phyloP scores from a whole-genome alignment of 2,329 filamentous ascomycete genomes.

The Camillea tinctor region DNA sequence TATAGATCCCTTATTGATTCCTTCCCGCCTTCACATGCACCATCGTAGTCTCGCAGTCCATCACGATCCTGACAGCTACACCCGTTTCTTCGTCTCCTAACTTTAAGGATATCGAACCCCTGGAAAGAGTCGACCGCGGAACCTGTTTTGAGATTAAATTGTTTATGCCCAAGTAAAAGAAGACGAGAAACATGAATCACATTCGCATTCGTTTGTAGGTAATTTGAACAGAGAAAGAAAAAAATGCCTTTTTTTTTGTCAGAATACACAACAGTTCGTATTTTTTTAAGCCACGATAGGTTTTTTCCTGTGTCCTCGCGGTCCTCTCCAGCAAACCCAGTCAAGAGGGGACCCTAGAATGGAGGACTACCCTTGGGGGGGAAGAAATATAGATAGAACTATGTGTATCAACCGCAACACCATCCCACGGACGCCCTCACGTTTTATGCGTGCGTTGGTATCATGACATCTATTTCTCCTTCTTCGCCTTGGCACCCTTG shows the following conservation, averaged over 20 bases:
- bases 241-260: too few species aligned
- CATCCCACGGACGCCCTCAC: neutral
- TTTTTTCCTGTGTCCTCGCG: neutral
- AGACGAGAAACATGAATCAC: neutral
- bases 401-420: neutral
- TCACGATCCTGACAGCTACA: too few species aligned
- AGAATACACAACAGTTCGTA: neutral
- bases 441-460: neutral
- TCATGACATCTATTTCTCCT: slow-evolving; percentile 58
- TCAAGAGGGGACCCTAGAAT: neutral
- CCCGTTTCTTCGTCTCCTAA: too few species aligned
- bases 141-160: too few species aligned
- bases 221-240: neutral
- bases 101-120: too few species aligned
- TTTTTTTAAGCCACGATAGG: neutral
- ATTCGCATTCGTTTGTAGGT: neutral
- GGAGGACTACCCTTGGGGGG: neutral
- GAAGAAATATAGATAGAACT: neutral
- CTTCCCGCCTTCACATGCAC: too few species aligned
- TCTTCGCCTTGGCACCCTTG: slow-evolving; percentile 94
- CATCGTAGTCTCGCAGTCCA: too few species aligned
- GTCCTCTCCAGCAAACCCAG: neutral
- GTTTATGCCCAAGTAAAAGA: too few species aligned
- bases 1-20: too few species aligned
- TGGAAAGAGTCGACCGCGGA: too few species aligned